phyloP scores from a whole-genome alignment of 2,329 filamentous ascomycete species.

The Lojkania enalia region DNA sequence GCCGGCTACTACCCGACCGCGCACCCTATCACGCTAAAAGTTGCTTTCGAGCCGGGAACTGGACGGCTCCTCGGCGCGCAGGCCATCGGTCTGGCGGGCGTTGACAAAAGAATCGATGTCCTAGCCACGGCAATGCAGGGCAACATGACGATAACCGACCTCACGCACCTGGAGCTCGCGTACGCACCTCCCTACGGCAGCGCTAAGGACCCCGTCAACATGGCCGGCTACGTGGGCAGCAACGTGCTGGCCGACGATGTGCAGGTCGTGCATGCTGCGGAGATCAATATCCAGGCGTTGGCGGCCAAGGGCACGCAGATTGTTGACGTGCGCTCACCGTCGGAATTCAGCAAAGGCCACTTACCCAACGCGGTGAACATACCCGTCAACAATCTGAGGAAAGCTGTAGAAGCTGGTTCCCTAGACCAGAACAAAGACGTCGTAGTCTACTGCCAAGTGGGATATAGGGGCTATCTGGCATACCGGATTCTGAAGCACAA shows the following conservation, averaged over 20 bases:
- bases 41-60: conserved; percentile 18
- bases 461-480: conserved; percentile 14
- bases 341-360: background rate
- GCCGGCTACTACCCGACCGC: conserved; percentile 29
- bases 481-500: conserved; percentile 14
- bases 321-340: background rate
- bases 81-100: conserved; percentile 17
- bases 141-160: conserved; percentile 28
- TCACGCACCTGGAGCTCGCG: conserved; percentile 31
- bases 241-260: conserved; percentile 30
- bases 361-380: background rate
- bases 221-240: conserved; percentile 30
- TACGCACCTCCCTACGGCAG: conserved; percentile 31
- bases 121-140: conserved; percentile 26
- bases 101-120: conserved; percentile 29
- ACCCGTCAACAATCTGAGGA: background rate
- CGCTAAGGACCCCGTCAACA: conserved; percentile 33
- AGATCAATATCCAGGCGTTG: too few relatives aligned
- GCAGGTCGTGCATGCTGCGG: too few relatives aligned
- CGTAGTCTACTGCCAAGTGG: conserved; percentile 26
- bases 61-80: conserved; percentile 28
- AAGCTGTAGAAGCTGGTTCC: background rate
- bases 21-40: conserved; percentile 19
- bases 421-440: conserved; percentile 18
- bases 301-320: too few relatives aligned